phyloP scores from a whole-genome alignment of 345 rosid species.

The Draba incana region DNA sequence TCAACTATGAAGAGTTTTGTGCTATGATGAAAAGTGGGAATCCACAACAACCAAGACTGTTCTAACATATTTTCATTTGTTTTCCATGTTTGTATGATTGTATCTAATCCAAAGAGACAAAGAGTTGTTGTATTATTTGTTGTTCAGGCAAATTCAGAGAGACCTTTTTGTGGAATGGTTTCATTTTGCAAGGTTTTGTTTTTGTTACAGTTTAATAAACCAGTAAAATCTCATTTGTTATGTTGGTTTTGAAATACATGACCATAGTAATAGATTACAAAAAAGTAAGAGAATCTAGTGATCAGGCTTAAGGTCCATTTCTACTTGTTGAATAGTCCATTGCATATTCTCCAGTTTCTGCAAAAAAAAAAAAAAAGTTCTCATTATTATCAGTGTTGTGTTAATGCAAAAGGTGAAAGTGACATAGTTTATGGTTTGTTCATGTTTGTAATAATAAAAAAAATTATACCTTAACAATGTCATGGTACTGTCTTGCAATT shows the following conservation, averaged over 20 bases:
- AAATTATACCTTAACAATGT: conserved; percentile 86
- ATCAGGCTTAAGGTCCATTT: conserved; percentile 86
- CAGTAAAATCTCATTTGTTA: background rate
- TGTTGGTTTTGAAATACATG: background rate
- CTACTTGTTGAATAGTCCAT: conserved; percentile 95
- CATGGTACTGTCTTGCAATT: conserved; percentile 93
- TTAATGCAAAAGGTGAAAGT: background rate
- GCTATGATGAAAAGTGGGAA: conserved; percentile 86
- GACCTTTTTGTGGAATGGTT: background rate
- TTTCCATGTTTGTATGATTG: background rate
- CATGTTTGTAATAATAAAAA: background rate
- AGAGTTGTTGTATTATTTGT: conserved; percentile 8
- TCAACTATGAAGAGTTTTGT: conserved; percentile 76
- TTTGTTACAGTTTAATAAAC: conserved; percentile 1
- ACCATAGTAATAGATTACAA: background rate
- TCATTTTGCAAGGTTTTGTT: conserved; percentile 1
- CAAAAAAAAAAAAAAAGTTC: no score
- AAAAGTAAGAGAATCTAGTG: background rate
- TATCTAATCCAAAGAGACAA: conserved; percentile 3
- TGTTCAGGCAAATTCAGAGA: background rate
- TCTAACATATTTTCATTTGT: conserved; percentile 24
- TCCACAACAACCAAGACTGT: conserved; percentile 50
- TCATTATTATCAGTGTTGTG: conserved; percentile 19
- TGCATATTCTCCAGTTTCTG: conserved; percentile 97
- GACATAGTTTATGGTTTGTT: background rate